Evolutionary conservation across 257 asterid genomes (phyloP).

Genomic region (Verbena officinalis): DNA sequence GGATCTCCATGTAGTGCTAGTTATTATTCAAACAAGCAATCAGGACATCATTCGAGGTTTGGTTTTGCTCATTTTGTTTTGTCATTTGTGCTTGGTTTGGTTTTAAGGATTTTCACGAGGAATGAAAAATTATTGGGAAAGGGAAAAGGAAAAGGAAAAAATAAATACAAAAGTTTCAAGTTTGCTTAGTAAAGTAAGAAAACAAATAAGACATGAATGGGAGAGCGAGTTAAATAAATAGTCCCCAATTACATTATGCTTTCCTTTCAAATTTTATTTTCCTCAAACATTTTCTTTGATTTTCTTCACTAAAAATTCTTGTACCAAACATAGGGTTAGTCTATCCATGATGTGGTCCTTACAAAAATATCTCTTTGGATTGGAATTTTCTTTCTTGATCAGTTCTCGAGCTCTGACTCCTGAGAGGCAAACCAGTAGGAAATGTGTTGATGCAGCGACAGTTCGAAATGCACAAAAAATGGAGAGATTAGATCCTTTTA

Average conservation of each 20-base stretch:
- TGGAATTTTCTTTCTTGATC: conserved; percentile 25
- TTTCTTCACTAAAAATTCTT: too few species aligned
- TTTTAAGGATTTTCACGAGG: too few species aligned
- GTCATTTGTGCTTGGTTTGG: background rate
- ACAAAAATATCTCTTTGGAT: conserved; percentile 4
- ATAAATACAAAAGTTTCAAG: too few species aligned
- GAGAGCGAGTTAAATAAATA: too few species aligned
- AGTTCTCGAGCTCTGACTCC: conserved; percentile 74
- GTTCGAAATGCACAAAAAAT: conserved; percentile 40
- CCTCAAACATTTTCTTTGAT: too few species aligned
- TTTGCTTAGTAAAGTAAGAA: too few species aligned
- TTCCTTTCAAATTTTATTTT: too few species aligned
- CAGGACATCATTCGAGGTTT: conserved; percentile 55
- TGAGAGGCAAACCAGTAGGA: conserved; percentile 65
- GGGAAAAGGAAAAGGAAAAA: too few species aligned
- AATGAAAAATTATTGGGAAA: too few species aligned
- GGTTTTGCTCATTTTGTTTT: background rate
- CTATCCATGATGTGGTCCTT: conserved; percentile 9
- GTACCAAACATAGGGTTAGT: background rate
- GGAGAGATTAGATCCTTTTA: conserved; percentile 44
- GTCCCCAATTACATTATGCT: too few species aligned
- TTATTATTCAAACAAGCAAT: conserved; percentile 51
- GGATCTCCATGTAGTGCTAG: conserved; percentile 66
- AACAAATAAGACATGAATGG: too few species aligned
- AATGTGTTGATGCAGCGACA: conserved; percentile 42